A percentile compares a stretch with the other conserved stretches of the same genome.
These are phyloP conservation scores for Tilletia walkeri DNA, from an alignment of 1,284 basidiomycete genomes.

Conservation along the genomic window DNA sequence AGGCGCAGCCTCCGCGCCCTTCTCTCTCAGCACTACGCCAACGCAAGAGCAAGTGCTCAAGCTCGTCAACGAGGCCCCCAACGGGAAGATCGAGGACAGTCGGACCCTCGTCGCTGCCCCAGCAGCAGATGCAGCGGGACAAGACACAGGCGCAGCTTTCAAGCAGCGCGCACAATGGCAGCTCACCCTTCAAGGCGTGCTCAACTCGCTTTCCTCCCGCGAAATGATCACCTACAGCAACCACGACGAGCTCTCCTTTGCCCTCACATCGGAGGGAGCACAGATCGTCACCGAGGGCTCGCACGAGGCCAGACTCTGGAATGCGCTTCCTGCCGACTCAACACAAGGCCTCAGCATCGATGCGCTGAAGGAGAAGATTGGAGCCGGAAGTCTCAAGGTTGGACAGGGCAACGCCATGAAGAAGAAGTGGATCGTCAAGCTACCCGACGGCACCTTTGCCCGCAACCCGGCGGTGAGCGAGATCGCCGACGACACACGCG, in stretches of 20 bases:
- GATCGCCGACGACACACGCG: slow-evolving; percentile 57
- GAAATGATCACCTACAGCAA: slow-evolving; percentile 40
- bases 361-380: slow-evolving; percentile 45
- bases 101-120: slow-evolving; percentile 33
- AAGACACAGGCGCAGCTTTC: slow-evolving; percentile 23
- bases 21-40: not conserved
- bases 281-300: slow-evolving; percentile 34
- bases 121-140: slow-evolving; percentile 13
- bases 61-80: slow-evolving; percentile 34
- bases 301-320: slow-evolving; percentile 50
- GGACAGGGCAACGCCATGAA: slow-evolving; percentile 96
- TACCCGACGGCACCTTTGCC: slow-evolving; percentile 79
- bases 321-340: slow-evolving; percentile 40
- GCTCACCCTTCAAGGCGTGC: slow-evolving; percentile 45
- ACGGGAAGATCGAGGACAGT: slow-evolving; percentile 41
- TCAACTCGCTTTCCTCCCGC: slow-evolving; percentile 37
- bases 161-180: slow-evolving; percentile 51
- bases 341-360: slow-evolving; percentile 40
- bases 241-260: slow-evolving; percentile 39
- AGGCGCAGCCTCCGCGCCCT: not conserved
- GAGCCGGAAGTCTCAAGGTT: slow-evolving; percentile 52
- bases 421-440: slow-evolving; percentile 93
- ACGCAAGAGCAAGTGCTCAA: slow-evolving; percentile 37
- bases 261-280: slow-evolving; percentile 30
- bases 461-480: slow-evolving; percentile 61